Conservation (phyloP, 805 yeast genomes). For the Ogataea pignaliae region DNA sequence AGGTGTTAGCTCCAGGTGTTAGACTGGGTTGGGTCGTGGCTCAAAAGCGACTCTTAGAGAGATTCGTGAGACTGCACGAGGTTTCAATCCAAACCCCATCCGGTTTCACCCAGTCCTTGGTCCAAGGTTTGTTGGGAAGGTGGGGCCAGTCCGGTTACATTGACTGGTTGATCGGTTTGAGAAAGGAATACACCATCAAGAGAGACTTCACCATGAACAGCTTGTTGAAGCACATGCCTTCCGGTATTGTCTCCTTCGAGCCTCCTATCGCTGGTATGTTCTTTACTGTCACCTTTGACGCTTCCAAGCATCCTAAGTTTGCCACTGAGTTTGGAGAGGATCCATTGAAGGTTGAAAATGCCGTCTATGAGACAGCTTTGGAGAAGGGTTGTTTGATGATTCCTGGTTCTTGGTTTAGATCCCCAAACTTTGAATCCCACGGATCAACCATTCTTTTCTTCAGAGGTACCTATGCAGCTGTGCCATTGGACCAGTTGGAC, state of each 20-base stretch:
- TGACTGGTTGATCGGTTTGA: slow-evolving; percentile 81
- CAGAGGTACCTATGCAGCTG: slow-evolving; percentile 89
- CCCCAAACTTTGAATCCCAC: slow-evolving; percentile 44
- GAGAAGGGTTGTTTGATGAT: slow-evolving; percentile 64
- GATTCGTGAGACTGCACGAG: slow-evolving; percentile 70
- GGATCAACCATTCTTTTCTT: slow-evolving; percentile 54
- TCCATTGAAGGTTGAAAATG: slow-evolving; percentile 59
- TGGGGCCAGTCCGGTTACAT: slow-evolving; percentile 92
- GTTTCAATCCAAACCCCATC: slow-evolving; percentile 76
- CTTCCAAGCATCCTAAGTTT: slow-evolving; percentile 75
- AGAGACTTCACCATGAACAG: slow-evolving; percentile 85
- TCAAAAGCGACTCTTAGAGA: slow-evolving; percentile 57
- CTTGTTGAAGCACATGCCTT: slow-evolving; percentile 54
- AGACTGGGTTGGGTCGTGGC: slow-evolving; percentile 90
- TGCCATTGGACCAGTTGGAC: slow-evolving; percentile 59
- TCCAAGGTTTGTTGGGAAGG: slow-evolving; percentile 64
- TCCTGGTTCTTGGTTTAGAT: slow-evolving; percentile 80
- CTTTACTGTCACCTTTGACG: slow-evolving; percentile 69
- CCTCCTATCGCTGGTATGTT: slow-evolving; percentile 89
- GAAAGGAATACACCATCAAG: slow-evolving; percentile 79
- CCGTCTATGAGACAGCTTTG: slow-evolving; percentile 58
- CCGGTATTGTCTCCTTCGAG: slow-evolving; percentile 34
- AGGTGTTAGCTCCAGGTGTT: slow-evolving; percentile 86
- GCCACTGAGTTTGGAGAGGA: slow-evolving; percentile 50
- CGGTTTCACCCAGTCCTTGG: slow-evolving; percentile 72